Conservation (phyloP, 2,329 filamentous ascomycete species). For the Fusarium nematophilum region DNA sequence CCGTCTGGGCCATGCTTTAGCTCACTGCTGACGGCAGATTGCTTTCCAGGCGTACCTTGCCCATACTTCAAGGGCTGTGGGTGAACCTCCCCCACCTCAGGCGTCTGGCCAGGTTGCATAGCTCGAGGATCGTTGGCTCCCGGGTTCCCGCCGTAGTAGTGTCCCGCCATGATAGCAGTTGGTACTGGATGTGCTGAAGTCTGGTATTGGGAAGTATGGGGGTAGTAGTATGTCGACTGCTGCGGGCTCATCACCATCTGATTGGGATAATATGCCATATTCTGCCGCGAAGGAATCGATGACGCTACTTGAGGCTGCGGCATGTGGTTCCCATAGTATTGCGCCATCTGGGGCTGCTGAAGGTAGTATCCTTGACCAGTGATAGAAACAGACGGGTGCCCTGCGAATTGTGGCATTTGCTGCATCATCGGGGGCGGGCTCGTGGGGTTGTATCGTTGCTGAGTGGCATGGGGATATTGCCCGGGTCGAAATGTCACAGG, state of each 20-base stretch:
- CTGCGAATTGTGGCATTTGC: conserved; percentile 55
- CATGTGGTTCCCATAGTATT: conserved; percentile 58
- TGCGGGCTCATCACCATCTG: conserved; percentile 56
- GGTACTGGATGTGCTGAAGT: conserved; percentile 44
- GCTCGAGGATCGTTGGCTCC: conserved; percentile 43
- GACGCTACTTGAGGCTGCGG: conserved; percentile 51
- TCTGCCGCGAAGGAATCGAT: conserved; percentile 51
- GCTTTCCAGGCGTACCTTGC: conserved; percentile 39
- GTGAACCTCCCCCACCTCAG: conserved; percentile 16
- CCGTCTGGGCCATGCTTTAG: conserved; percentile 36
- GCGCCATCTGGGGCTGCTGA: conserved; percentile 57
- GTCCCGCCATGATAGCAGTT: conserved; percentile 48
- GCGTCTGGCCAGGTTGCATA: conserved; percentile 17
- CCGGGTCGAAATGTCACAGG: conserved; percentile 52
- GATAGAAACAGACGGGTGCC: conserved; percentile 52
- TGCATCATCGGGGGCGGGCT: conserved; percentile 53
- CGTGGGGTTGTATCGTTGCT: conserved; percentile 49
- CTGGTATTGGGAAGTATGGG: conserved; percentile 53
- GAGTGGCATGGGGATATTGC: conserved; percentile 51
- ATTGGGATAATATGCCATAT: conserved; percentile 57
- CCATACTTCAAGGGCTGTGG: conserved; percentile 29
- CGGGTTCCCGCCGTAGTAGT: conserved; percentile 47
- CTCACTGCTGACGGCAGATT: conserved; percentile 21
- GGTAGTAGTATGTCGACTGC: conserved; percentile 60
- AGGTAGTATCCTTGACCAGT: conserved; percentile 60